phyloP scores from a whole-genome alignment of 2,329 filamentous ascomycete species.

The Leptographium galeiforme region DNA sequence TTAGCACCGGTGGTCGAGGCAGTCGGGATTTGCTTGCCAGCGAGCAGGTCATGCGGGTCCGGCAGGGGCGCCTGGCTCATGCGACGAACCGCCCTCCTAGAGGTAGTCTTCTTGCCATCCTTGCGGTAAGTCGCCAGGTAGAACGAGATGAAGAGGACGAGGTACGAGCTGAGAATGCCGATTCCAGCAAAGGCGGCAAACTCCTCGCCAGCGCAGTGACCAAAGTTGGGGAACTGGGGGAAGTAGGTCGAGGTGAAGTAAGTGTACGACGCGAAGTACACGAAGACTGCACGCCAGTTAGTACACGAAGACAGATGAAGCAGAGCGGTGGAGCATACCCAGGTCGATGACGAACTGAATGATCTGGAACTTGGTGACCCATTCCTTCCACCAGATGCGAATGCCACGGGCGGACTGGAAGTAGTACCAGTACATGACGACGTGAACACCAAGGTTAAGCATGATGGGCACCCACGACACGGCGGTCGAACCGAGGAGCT shows the following conservation, averaged over 20 bases:
- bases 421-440: conserved; percentile 99
- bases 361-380: conserved; percentile 96
- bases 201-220: conserved; percentile 87
- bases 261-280: conserved; percentile 98
- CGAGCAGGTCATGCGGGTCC: conserved; percentile 65
- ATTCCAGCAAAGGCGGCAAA: conserved; percentile 91
- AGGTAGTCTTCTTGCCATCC: conserved; percentile 63
- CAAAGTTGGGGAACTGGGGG: conserved; percentile 67
- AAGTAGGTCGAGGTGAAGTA: conserved; percentile 94
- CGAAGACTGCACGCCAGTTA: conserved; percentile 51
- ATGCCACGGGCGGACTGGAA: conserved; percentile 96
- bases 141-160: conserved; percentile 97
- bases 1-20: conserved; percentile 40
- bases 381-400: conserved; percentile 99
- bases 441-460: conserved; percentile 86
- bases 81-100: conserved; percentile 61
- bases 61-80: conserved; percentile 58
- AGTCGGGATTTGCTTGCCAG: conserved; percentile 32
- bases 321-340: conserved; percentile 41
- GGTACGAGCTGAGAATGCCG: conserved; percentile 83
- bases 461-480: conserved; percentile 93
- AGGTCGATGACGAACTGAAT: conserved; percentile 95
- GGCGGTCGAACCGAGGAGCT: conserved; percentile 81
- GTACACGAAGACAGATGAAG: background rate
- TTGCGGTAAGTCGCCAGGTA: conserved; percentile 95